Percentiles rank a stretch among this genome's conserved stretches.
Conservation (phyloP, 345 rosid genomes). For the Populus euphratica region DNA sequence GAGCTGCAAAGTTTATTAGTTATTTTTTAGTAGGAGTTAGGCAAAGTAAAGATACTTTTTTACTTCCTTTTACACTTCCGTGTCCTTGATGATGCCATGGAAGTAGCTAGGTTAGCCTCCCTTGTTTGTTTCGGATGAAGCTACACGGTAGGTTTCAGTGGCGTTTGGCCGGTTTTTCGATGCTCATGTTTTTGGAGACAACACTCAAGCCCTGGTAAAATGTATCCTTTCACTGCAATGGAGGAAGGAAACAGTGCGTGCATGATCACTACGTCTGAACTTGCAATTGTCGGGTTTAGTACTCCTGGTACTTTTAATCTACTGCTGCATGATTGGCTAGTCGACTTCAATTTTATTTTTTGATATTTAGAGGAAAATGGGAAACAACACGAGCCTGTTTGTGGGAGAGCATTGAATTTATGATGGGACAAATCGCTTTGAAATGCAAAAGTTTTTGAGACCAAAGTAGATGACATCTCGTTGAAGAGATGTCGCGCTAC, state of each 20-base stretch:
- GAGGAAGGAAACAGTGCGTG: not conserved
- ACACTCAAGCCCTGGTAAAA: slow-evolving; percentile 11
- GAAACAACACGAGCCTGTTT: too few relatives aligned
- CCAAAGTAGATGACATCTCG: not conserved
- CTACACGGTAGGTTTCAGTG: slow-evolving; percentile 9
- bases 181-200: slow-evolving; percentile 31
- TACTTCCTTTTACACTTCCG: not conserved
- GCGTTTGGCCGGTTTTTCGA: slow-evolving; percentile 4
- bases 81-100: not conserved
- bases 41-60: slow-evolving; percentile 22
- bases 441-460: not conserved
- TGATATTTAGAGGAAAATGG: too few relatives aligned
- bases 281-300: not conserved
- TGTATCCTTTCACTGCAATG: not conserved
- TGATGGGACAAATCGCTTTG: not conserved
- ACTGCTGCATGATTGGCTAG: not conserved
- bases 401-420: not conserved
- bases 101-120: not conserved
- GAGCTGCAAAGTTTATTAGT: not conserved
- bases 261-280: not conserved
- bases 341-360: too few relatives aligned
- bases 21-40: slow-evolving; percentile 15
- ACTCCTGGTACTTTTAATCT: not conserved
- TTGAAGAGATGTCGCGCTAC: not conserved
- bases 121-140: not conserved